These are phyloP conservation scores for Sonneratia caseolaris DNA, from an alignment of 345 rosid genomes.

Conservation along the genomic window DNA sequence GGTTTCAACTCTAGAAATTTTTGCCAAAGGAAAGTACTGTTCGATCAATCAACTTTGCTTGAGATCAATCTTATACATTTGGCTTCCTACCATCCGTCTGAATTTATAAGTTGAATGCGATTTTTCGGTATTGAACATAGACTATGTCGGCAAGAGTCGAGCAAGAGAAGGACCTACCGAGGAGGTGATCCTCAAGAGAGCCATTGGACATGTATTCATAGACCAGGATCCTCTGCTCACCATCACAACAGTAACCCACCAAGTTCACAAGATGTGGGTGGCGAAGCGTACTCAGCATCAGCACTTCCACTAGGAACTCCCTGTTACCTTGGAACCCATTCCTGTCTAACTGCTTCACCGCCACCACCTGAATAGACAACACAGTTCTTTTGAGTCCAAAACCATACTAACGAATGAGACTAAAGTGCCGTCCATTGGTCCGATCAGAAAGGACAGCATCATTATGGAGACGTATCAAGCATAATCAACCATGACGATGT, in stretches of 20 bases:
- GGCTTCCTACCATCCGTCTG: not conserved
- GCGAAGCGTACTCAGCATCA: constrained; percentile 19
- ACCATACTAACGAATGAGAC: too few species aligned
- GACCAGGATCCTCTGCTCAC: constrained; percentile 18
- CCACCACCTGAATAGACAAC: constrained; percentile 11
- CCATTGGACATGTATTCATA: constrained; percentile 21
- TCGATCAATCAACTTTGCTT: not conserved
- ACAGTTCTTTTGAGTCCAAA: too few species aligned
- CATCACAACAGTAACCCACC: constrained; percentile 24
- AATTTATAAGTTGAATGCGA: not conserved
- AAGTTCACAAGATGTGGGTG: constrained; percentile 21
- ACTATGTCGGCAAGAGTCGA: not conserved
- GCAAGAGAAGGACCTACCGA: constrained; percentile 8
- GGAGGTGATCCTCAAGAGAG: constrained; percentile 22
- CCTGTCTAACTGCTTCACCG: constrained; percentile 23
- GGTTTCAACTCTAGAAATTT: constrained; percentile 12
- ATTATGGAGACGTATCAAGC: not conserved
- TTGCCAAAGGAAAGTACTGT: not conserved
- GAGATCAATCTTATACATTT: not conserved
- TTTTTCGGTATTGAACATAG: too few species aligned
- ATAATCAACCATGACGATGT: not conserved
- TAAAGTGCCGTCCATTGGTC: too few species aligned
- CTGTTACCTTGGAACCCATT: constrained; percentile 24
- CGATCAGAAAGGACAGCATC: not conserved
- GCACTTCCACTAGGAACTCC: constrained; percentile 21